Conservation (phyloP, 768 basidiomycete genomes). For the Butyriboletus loyo region DNA sequence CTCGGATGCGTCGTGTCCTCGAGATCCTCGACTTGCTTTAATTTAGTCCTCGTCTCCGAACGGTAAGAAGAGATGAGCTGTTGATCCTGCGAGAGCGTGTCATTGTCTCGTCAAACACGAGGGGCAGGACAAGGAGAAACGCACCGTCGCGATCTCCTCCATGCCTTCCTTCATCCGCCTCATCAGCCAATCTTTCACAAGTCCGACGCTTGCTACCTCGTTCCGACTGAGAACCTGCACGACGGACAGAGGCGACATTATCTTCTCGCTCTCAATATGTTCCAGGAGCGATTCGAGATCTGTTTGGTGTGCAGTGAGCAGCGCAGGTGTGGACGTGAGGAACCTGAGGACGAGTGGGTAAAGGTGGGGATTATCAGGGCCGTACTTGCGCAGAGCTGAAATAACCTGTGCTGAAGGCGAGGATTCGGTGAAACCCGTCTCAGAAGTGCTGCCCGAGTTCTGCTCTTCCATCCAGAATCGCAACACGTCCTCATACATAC, state of each 20-base stretch:
- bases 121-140: slow-evolving; percentile 24
- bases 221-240: slow-evolving; percentile 88
- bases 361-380: slow-evolving; percentile 64
- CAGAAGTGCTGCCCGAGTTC: slow-evolving; percentile 8
- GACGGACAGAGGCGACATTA: slow-evolving; percentile 87
- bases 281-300: slow-evolving; percentile 74
- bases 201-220: slow-evolving; percentile 84
- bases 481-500: slow-evolving; percentile 94
- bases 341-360: slow-evolving; percentile 89
- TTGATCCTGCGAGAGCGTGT: slow-evolving; percentile 58
- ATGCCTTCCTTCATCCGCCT: slow-evolving; percentile 68
- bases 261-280: slow-evolving; percentile 72
- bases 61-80: slow-evolving; percentile 87
- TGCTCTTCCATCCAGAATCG: slow-evolving; percentile 89
- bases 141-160: slow-evolving; percentile 76
- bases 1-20: slow-evolving; percentile 74
- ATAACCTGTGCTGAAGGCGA: slow-evolving; percentile 52
- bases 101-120: background rate
- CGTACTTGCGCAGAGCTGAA: slow-evolving; percentile 72
- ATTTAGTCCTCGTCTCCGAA: slow-evolving; percentile 73
- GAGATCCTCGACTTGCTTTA: slow-evolving; percentile 79
- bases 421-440: slow-evolving; percentile 26
- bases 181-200: slow-evolving; percentile 90
- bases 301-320: slow-evolving; percentile 65
- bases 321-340: slow-evolving; percentile 75